Evolutionary conservation across 148 eudicot species (phyloP).

Genomic region (Heliamphora exappendiculata): DNA sequence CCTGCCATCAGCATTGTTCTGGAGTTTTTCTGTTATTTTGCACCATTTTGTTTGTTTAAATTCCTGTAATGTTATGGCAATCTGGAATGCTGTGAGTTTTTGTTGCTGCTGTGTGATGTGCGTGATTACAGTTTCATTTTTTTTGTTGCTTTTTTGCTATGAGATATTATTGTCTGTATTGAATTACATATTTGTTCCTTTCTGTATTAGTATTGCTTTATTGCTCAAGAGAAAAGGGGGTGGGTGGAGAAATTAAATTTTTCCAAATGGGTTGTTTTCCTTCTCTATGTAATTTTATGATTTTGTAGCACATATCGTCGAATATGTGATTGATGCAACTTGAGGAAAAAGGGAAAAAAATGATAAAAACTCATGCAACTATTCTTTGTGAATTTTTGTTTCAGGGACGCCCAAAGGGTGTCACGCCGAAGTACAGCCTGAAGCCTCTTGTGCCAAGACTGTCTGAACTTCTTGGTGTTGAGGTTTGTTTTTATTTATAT

Average conservation of each 20-base stretch:
- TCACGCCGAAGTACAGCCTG: constrained; percentile 72
- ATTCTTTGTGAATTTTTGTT: not conserved
- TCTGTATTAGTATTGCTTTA: no score
- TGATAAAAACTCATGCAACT: no score
- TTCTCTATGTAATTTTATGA: not conserved
- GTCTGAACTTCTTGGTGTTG: constrained; percentile 56
- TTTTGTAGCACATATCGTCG: not conserved
- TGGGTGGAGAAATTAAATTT: no score
- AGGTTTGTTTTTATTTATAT: constrained; percentile 24
- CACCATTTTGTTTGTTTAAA: constrained; percentile 5
- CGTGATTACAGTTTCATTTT: not conserved
- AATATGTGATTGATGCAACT: no score
- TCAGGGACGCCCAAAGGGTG: constrained; percentile 79
- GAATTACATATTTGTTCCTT: not conserved
- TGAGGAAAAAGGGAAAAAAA: not conserved
- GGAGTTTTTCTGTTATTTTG: not conserved
- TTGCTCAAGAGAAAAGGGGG: no score
- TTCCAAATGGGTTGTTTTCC: not conserved
- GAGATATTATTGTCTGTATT: not conserved
- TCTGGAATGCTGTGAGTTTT: not conserved
- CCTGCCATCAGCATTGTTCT: not conserved
- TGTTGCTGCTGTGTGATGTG: not conserved
- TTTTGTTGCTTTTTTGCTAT: not conserved
- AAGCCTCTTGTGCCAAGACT: constrained; percentile 70
- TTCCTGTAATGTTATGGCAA: not conserved